Evolutionary conservation across 2,329 filamentous ascomycete species (phyloP).

Genomic region (Hypoxylon sp.): DNA sequence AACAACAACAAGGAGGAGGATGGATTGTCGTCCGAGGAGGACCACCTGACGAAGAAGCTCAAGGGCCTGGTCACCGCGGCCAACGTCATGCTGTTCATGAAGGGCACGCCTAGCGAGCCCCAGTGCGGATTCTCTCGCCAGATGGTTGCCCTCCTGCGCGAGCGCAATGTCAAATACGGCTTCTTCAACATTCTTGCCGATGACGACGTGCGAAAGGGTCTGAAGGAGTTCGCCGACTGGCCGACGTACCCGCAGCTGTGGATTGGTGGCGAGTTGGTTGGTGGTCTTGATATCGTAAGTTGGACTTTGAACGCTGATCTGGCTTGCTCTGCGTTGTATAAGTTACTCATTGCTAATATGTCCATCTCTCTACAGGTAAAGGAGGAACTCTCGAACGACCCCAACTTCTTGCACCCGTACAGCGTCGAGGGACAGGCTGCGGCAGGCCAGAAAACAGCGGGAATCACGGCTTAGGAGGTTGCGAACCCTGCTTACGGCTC

Average conservation of each 20-base stretch:
- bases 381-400: slow-evolving; percentile 86
- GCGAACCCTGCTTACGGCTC: too few species aligned
- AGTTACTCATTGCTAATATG: slow-evolving; percentile 10
- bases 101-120: slow-evolving; percentile 86
- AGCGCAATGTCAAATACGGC: slow-evolving; percentile 92
- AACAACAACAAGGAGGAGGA: slow-evolving; percentile 44
- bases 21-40: slow-evolving; percentile 68
- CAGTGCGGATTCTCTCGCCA: slow-evolving; percentile 95
- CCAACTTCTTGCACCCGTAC: slow-evolving; percentile 82
- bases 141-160: slow-evolving; percentile 83
- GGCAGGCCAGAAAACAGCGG: too few species aligned
- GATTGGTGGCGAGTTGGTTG: slow-evolving; percentile 88
- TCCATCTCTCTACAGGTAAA: slow-evolving; percentile 70
- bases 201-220: slow-evolving; percentile 92
- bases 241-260: slow-evolving; percentile 97
- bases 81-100: slow-evolving; percentile 99
- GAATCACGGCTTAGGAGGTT: too few species aligned
- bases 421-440: slow-evolving; percentile 58
- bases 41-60: slow-evolving; percentile 82
- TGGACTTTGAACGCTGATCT: neutral
- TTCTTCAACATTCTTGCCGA: slow-evolving; percentile 99
- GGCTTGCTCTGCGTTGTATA: too few species aligned
- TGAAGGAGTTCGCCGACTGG: slow-evolving; percentile 99
- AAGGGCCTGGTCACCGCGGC: slow-evolving; percentile 90
- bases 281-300: slow-evolving; percentile 94